Evolutionary conservation across 2,329 filamentous ascomycete species (phyloP), one percentile per base, ranked within the genome.

Genomic region (Zalaria sp.): DNA sequence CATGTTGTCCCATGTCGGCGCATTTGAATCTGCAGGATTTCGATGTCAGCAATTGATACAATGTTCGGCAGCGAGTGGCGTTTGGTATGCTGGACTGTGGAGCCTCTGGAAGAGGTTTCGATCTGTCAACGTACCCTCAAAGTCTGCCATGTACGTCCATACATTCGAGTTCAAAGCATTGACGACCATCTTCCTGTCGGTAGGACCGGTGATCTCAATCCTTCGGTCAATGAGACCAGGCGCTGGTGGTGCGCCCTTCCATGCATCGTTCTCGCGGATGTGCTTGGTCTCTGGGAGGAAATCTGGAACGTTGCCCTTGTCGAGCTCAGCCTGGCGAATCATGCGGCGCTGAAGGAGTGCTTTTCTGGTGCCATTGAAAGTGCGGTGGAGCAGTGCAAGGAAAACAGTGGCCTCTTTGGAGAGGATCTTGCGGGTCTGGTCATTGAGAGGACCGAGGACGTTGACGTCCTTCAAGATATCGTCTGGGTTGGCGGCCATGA

Each of bases 1-100:
- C 88, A 96, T 96, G 71, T 96, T 96, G 52, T 94, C 87, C 91
- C 91, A 98, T 35, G 91, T 95, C 25, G 91, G 91, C 25, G 91
- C 88, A 57, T 75, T 91, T 5, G 91, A 94, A 64, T 96, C 88
- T 94, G 54, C 28, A 28, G 25, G 26, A 27, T 25, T 5, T 4
- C 25, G 6, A 26, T 10, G 31, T 37, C 10, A 40, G 41, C 10
- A 28, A 5, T 18, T 8, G 11, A 31, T n/a, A 35, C 7, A 26
- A 25, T 37, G 29, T 27, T 37, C 6, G 35, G 45, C 39, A 45
- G 40, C 36, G 26, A 40, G 34, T 26, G 5, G 5, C 27, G 27
- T 32, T 34, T 9, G 3, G 8, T n/a, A 29, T 7, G 3, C 3
- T 26, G 5, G 5, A n/a, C 7, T 4, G 4, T 4, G 25, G 4